Evolutionary conservation across 805 yeast species (phyloP).

Genomic region (Ogataea glucozyma): DNA sequence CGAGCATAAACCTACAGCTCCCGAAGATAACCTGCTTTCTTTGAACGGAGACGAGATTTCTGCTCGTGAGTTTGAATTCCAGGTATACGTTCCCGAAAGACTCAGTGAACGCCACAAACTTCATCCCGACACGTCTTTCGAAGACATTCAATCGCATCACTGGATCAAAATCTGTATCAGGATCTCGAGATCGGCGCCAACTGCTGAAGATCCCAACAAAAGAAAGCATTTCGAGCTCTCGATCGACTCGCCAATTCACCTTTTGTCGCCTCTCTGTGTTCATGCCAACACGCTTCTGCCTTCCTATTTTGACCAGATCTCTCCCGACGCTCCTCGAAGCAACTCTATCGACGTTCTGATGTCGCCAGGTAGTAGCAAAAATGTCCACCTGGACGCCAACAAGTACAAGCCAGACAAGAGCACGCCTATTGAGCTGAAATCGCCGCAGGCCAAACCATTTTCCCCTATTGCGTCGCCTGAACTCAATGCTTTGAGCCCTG

Average conservation of each 20-base stretch:
- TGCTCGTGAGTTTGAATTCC: constrained; percentile 81
- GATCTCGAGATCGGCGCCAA: constrained; percentile 65
- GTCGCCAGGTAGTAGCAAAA: constrained; percentile 28
- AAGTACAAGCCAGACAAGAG: constrained; percentile 54
- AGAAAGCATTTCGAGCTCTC: constrained; percentile 92
- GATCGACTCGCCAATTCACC: constrained; percentile 91
- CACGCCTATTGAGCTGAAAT: constrained; percentile 46
- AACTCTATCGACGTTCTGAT: constrained; percentile 28
- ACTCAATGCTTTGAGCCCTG: constrained; percentile 32
- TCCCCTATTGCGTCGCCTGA: constrained; percentile 45
- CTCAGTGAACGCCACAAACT: constrained; percentile 55
- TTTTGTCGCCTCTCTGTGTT: constrained; percentile 73
- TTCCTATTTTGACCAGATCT: constrained; percentile 49
- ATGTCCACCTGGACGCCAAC: constrained; percentile 41
- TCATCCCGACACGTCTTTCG: constrained; percentile 85
- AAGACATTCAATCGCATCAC: constrained; percentile 84
- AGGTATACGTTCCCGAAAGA: constrained; percentile 76
- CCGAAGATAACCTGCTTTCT: constrained; percentile 48
- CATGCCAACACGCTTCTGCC: constrained; percentile 81
- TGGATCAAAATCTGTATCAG: constrained; percentile 92
- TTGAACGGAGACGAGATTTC: constrained; percentile 51
- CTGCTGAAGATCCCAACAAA: constrained; percentile 45
- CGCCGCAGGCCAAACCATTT: constrained; percentile 67
- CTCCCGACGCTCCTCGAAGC: too few species aligned
- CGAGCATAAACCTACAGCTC: constrained; percentile 71